Evolutionary conservation across 2,329 filamentous ascomycete genomes (phyloP).

Genomic region (Pestalotiopsis sp.): DNA sequence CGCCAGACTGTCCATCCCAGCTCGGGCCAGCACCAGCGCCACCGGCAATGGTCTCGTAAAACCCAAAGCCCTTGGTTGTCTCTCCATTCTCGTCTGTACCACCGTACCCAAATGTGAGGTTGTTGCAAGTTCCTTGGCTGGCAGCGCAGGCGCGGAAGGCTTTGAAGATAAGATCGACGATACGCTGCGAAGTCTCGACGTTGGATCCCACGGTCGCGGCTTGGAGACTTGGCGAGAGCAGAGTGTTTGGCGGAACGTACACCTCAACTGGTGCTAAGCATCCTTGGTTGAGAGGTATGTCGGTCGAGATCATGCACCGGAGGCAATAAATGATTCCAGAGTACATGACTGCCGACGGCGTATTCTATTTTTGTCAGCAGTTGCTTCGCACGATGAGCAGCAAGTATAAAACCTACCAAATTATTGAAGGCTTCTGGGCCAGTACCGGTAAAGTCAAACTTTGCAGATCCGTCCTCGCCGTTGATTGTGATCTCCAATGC

Average conservation of each 20-base stretch:
- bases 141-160: conserved; percentile 26
- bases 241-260: conserved; percentile 24
- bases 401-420: conserved; percentile 9
- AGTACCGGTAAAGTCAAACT: conserved; percentile 53
- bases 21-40: conserved; percentile 67
- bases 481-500: conserved; percentile 52
- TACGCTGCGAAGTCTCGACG: conserved; percentile 17
- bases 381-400: background rate
- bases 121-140: conserved; percentile 35
- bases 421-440: conserved; percentile 52
- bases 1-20: conserved; percentile 69
- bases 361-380: conserved; percentile 17
- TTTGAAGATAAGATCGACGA: conserved; percentile 15
- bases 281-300: conserved; percentile 76
- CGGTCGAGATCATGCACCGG: conserved; percentile 70
- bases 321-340: conserved; percentile 30
- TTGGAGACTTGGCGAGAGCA: conserved; percentile 30
- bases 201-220: conserved; percentile 21
- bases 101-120: conserved; percentile 61
- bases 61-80: conserved; percentile 62
- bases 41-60: conserved; percentile 76
- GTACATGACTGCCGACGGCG: conserved; percentile 29
- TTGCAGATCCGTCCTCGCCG: conserved; percentile 67
- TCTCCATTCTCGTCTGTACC: conserved; percentile 18
- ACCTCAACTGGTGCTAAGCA: conserved; percentile 49